A percentile compares a stretch with the other conserved stretches of the same genome.
These are phyloP conservation scores for Citrullus mucosospermus DNA, from an alignment of 306 rosid species.

Conservation along the genomic window DNA sequence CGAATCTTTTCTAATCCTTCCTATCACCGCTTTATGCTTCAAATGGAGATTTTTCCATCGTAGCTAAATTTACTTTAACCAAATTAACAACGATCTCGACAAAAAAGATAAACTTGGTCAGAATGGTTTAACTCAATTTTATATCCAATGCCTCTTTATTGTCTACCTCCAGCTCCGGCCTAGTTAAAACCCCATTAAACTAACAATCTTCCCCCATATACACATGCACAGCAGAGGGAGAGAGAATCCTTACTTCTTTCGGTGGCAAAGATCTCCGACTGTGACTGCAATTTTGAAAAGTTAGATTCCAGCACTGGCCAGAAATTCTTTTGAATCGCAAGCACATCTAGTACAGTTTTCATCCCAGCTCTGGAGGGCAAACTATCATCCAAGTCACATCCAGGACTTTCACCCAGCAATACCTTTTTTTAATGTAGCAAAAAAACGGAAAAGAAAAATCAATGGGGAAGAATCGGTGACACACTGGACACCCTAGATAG, in stretches of 20 bases:
- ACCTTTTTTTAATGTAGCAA: conserved; percentile 33
- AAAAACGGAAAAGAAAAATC: conserved; percentile 4
- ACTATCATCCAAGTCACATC: conserved; percentile 23
- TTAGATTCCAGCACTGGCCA: conserved; percentile 58
- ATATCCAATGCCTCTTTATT: neutral
- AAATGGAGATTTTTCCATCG: neutral
- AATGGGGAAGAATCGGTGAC: neutral
- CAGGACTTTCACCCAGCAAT: conserved; percentile 62
- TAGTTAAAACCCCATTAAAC: neutral
- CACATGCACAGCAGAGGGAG: neutral
- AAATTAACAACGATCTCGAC: neutral
- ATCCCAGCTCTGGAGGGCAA: conserved; percentile 65
- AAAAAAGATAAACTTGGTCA: neutral
- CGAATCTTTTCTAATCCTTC: neutral
- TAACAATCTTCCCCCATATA: neutral
- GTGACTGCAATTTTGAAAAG: conserved; percentile 43
- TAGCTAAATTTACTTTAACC: neutral
- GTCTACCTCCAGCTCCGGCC: neutral
- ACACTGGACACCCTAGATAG: neutral
- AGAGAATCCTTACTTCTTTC: conserved; percentile 43
- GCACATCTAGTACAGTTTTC: conserved; percentile 64
- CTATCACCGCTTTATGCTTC: neutral
- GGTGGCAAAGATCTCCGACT: conserved; percentile 25
- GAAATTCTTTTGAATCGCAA: conserved; percentile 60
- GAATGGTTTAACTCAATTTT: neutral